Base-by-base conservation (phyloP, 768 basidiomycete species). In the Fistulinella prunicolor region DNA sequence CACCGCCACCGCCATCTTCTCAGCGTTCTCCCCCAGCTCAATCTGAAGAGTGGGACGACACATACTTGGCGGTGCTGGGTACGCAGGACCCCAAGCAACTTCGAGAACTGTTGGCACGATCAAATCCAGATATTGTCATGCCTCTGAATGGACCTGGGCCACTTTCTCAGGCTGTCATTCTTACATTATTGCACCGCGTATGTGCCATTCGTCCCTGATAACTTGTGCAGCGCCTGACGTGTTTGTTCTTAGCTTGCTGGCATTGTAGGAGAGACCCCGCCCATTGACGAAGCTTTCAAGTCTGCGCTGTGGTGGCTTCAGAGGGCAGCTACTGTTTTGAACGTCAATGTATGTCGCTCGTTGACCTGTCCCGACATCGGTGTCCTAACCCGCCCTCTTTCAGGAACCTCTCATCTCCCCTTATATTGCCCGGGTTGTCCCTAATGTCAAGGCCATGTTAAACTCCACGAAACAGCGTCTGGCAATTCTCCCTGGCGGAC, bases 271-370 rank as follows among this genome's bases (percentile, higher is more conserved):
- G 88, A 91, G 62, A 82, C 79, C 3, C 78, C 86, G 6, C 86
- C 89, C 9, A 75, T 77, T 40, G 89, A 93, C 51, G 90, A 92
- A 57, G 67, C 78, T 6, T 91, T 90, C 77, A 90, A 90, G 69
- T 80, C 78, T 13, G 80, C 85, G 7, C 70, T 92, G 47, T 91
- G 90, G 89, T 93, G 89, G 89, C 70, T 93, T 55, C 87, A 91
- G 62, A 83, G 89, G 46, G 76, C 86, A 30, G 73, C 86, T 7
- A 72, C 78, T 13, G 74, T 83, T 26, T 76, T 92, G 54, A 86
- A 85, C 60, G 83, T 88, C 42, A 83, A 82, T 58, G 86, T 86
- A 63, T 22, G 76, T 71, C 5, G 21, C 22, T 39, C 37, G 47
- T 36, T 9, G 35, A 42, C 17, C 8, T 50, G 22, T 32, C 30